Percentiles rank a stretch among this genome's conserved stretches.
phyloP scores from a whole-genome alignment of 257 asterid species.

The Solanum tarapatanum region DNA sequence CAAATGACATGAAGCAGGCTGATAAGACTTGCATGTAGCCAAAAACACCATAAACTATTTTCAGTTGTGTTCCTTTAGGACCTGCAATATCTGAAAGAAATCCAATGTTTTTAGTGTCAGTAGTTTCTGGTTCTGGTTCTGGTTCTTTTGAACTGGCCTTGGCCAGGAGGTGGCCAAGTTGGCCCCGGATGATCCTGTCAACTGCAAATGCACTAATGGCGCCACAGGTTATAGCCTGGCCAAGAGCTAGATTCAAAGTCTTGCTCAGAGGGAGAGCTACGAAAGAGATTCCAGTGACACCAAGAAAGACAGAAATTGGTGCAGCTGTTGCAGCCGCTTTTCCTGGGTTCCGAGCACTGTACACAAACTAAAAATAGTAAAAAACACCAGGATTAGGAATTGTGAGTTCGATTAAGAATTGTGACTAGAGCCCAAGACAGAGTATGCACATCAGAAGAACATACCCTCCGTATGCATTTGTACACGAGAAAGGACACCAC shows the following conservation, averaged over 20 bases:
- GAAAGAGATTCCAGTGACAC: slow-evolving; percentile 66
- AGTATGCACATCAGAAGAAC: slow-evolving; percentile 2
- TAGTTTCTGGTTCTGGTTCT: slow-evolving; percentile 28
- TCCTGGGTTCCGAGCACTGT: slow-evolving; percentile 95
- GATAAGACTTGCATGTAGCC: slow-evolving; percentile 90
- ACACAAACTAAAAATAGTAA: slow-evolving; percentile 60
- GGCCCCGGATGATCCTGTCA: slow-evolving; percentile 45
- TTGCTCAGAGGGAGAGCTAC: slow-evolving; percentile 78
- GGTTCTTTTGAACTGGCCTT: slow-evolving; percentile 27
- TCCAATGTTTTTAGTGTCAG: slow-evolving; percentile 28
- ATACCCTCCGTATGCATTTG: slow-evolving; percentile 87
- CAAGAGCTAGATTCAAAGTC: slow-evolving; percentile 25
- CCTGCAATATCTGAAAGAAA: slow-evolving; percentile 85
- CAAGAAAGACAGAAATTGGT: slow-evolving; percentile 77
- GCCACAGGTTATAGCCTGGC: slow-evolving; percentile 68
- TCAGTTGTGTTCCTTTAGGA: slow-evolving; percentile 76
- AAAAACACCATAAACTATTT: slow-evolving; percentile 82
- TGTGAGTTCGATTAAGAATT: neutral
- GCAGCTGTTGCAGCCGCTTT: slow-evolving; percentile 93
- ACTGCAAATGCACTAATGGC: slow-evolving; percentile 50
- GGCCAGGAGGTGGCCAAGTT: slow-evolving; percentile 77
- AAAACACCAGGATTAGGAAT: slow-evolving; percentile 20
- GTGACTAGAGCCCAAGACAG: neutral
- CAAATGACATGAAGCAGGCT: slow-evolving; percentile 96
- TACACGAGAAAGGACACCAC: slow-evolving; percentile 76